These are phyloP conservation scores for Paraconiothyrium sp. DNA, from an alignment of 2,329 filamentous ascomycete genomes.

Conservation along the genomic window DNA sequence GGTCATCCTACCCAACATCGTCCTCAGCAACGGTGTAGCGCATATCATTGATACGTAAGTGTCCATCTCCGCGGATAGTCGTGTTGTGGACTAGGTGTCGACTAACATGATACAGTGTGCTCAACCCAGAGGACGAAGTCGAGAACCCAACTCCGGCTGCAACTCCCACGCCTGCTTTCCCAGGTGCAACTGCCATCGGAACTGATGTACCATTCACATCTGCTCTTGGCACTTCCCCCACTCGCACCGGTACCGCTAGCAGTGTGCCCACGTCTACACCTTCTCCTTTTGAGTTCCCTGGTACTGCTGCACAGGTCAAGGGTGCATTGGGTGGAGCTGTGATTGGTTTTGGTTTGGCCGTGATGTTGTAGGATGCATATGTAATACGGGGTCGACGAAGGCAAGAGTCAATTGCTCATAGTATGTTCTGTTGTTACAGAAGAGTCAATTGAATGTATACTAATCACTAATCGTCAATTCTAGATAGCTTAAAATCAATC, in stretches of 20 bases:
- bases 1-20: constrained; percentile 4
- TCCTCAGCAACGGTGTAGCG: constrained; percentile 7
- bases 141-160: constrained; percentile 2
- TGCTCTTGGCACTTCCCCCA: neutral
- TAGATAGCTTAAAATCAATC: too few species aligned
- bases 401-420: too few species aligned
- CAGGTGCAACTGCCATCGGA: constrained; percentile 5
- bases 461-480: too few species aligned
- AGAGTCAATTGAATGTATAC: too few species aligned
- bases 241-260: neutral
- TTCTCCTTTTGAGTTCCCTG: constrained; percentile 4
- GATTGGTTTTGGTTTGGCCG: neutral
- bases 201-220: constrained; percentile 8
- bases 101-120: constrained; percentile 1
- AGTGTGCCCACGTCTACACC: neutral
- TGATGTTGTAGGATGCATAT: neutral
- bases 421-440: too few species aligned
- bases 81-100: neutral
- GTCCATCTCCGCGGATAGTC: neutral
- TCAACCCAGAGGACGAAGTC: constrained; percentile 9
- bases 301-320: neutral
- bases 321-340: constrained; percentile 2
- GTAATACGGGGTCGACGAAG: too few species aligned
- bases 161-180: constrained; percentile 6
- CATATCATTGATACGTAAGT: constrained; percentile 12